Evolutionary conservation across 768 basidiomycete genomes (phyloP), one percentile per base, ranked within the genome.

Genomic region (Mycena maculata): DNA sequence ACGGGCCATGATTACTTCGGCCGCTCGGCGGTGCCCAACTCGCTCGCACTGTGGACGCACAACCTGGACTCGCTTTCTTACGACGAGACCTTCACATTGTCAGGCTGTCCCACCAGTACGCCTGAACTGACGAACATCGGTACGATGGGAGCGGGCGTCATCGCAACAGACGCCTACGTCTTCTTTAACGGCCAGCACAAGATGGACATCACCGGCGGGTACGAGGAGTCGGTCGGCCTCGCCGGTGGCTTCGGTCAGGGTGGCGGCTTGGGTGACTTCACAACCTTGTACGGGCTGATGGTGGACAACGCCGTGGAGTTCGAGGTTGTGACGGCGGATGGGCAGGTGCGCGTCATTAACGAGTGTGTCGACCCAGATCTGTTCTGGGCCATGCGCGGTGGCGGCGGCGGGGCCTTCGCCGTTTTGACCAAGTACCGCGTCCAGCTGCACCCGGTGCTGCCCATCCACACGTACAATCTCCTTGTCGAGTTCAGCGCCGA

Each of bases 131-230:
- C 36, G 58, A 60, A 60, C 47, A 60, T 60, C 58, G 58, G 58
- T 49, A 60, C 58, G 58, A 60, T 60, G 58, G 58, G 58, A 49
- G 58, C 59, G 59, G 59, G 59, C 27, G 39, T 60, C 38, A 60
- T 60, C 59, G 59, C 59, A 31, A 41, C 59, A 48, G 59, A 60
- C 59, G 59, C 59, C 48, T 60, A 60, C 48, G 59, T 52, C 48
- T 60, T 60, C 59, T 60, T 60, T 48, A 60, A 60, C 59, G 59
- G 59, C 59, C 59, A 60, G 59, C 59, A 60, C 59, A 60, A 60
- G 58, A 60, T 60, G 58, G 58, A 60, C 58, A 49, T 60, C 58
- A 60, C 58, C 58, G 58, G 58, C 58, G 58, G 58, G 47, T 60
- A 38, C 58, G 45, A 60, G 58, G 58, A 60, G 58, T 60, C 58